Percentiles rank a stretch among this genome's conserved stretches.
These are phyloP conservation scores for Sporothrix pseudoabietina DNA, from an alignment of 2,329 filamentous ascomycete species.

Conservation along the genomic window DNA sequence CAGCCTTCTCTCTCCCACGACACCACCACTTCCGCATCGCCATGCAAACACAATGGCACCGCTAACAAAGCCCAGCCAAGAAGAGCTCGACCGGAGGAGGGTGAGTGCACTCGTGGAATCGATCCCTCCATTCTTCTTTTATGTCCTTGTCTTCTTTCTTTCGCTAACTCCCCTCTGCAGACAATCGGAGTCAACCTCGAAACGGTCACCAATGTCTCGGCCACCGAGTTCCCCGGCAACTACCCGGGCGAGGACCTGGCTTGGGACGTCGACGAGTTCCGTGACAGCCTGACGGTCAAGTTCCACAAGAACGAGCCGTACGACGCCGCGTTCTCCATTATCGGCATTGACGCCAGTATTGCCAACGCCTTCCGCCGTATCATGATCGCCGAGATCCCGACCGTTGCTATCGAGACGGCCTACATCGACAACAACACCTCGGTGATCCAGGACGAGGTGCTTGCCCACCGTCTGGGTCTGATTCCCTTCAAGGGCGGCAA, in stretches of 20 bases:
- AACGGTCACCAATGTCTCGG: constrained; percentile 84
- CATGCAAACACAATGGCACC: constrained; percentile 46
- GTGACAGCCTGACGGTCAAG: constrained; percentile 55
- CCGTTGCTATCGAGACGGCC: constrained; percentile 89
- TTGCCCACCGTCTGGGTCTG: constrained; percentile 85
- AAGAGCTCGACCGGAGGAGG: constrained; percentile 64
- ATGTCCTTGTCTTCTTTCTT: not conserved
- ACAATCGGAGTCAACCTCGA: constrained; percentile 86
- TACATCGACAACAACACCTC: constrained; percentile 97
- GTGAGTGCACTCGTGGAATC: constrained; percentile 44
- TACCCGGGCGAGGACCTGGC: constrained; percentile 78
- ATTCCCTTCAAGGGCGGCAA: constrained; percentile 83
- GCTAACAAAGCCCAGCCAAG: constrained; percentile 49
- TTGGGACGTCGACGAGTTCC: constrained; percentile 52
- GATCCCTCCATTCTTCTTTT: not conserved
- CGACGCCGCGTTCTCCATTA: constrained; percentile 84
- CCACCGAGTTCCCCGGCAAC: constrained; percentile 89
- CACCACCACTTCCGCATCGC: constrained; percentile 11
- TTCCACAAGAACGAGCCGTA: constrained; percentile 82
- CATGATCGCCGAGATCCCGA: constrained; percentile 89
- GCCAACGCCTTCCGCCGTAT: constrained; percentile 98
- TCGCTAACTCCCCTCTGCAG: constrained; percentile 47
- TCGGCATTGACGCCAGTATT: constrained; percentile 88
- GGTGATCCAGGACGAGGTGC: constrained; percentile 96
- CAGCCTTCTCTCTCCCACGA: constrained; percentile 5